Percentiles rank a stretch among this genome's conserved stretches.
Evolutionary conservation across 768 basidiomycete species (phyloP).

Genomic region (Lentinula boryana): DNA sequence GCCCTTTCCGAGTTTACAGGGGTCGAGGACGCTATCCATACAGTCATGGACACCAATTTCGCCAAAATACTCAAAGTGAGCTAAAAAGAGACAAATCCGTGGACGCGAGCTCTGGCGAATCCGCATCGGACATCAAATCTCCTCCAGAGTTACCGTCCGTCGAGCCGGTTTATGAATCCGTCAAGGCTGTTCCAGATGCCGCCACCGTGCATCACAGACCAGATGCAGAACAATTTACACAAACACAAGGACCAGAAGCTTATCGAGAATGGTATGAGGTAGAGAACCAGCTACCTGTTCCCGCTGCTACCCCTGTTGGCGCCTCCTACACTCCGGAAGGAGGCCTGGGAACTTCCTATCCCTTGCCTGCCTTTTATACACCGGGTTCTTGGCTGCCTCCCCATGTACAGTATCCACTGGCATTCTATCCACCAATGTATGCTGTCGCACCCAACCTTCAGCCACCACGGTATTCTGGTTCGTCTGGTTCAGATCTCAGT

Average conservation of each 20-base stretch:
- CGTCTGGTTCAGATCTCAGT: slow-evolving; percentile 29
- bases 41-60: background rate
- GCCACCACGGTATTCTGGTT: slow-evolving; percentile 22
- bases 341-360: slow-evolving; percentile 23
- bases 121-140: background rate
- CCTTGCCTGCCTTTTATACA: slow-evolving; percentile 1
- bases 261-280: slow-evolving; percentile 41
- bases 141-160: background rate
- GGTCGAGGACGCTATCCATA: slow-evolving; percentile 29
- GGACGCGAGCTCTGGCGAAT: background rate
- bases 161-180: background rate
- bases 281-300: slow-evolving; percentile 23
- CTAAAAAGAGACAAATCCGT: background rate
- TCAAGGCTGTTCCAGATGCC: background rate
- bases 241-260: slow-evolving; percentile 16
- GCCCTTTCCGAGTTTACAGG: slow-evolving; percentile 39
- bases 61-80: background rate
- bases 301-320: slow-evolving; percentile 22
- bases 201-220: slow-evolving; percentile 3
- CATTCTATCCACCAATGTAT: slow-evolving; percentile 43
- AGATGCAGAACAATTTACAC: slow-evolving; percentile 6
- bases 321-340: background rate
- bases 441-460: slow-evolving; percentile 25
- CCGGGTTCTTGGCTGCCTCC: slow-evolving; percentile 40
- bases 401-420: slow-evolving; percentile 47